Percentiles rank a stretch among this genome's conserved stretches.
These are phyloP conservation scores for Sporothrix sp. DNA, from an alignment of 2,329 filamentous ascomycete species.

Conservation along the genomic window DNA sequence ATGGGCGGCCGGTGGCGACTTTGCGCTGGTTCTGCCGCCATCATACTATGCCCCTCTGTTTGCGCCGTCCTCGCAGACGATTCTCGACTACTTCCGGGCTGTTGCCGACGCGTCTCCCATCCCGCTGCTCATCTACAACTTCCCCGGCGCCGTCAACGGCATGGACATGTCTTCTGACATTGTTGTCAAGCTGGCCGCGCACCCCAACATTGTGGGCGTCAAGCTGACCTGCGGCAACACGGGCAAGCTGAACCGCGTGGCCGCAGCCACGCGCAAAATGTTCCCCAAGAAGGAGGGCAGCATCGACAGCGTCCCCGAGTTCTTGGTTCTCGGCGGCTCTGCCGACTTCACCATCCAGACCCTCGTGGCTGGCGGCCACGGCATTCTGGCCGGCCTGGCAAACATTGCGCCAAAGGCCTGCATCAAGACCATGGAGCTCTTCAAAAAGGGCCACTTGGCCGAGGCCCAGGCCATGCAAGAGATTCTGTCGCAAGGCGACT, in stretches of 20 bases:
- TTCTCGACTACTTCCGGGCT: slow-evolving; percentile 55
- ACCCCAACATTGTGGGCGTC: slow-evolving; percentile 58
- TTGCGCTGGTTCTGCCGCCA: slow-evolving; percentile 65
- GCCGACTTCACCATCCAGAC: slow-evolving; percentile 65
- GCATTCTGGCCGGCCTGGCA: slow-evolving; percentile 61
- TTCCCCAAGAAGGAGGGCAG: not conserved
- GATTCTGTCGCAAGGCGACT: slow-evolving; percentile 57
- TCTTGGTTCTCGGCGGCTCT: slow-evolving; percentile 62
- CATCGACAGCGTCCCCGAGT: slow-evolving; percentile 28
- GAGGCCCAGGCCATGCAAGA: slow-evolving; percentile 58
- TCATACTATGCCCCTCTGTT: slow-evolving; percentile 65
- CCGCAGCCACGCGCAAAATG: slow-evolving; percentile 42
- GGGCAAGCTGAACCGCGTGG: slow-evolving; percentile 56
- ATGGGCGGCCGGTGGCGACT: slow-evolving; percentile 59
- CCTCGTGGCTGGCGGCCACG: slow-evolving; percentile 57
- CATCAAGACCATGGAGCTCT: slow-evolving; percentile 51
- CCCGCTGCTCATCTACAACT: slow-evolving; percentile 62
- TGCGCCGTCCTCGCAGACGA: slow-evolving; percentile 47
- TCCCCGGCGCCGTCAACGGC: slow-evolving; percentile 52
- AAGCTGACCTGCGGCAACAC: slow-evolving; percentile 64
- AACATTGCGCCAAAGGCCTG: slow-evolving; percentile 62
- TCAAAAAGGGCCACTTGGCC: slow-evolving; percentile 42
- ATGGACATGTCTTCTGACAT: slow-evolving; percentile 55
- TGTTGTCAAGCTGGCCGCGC: slow-evolving; percentile 48
- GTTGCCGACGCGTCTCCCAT: slow-evolving; percentile 55